Percentiles rank a stretch among this genome's conserved stretches.
phyloP scores from a whole-genome alignment of 2,329 filamentous ascomycete genomes.

The Ascosphaera aggregata region DNA sequence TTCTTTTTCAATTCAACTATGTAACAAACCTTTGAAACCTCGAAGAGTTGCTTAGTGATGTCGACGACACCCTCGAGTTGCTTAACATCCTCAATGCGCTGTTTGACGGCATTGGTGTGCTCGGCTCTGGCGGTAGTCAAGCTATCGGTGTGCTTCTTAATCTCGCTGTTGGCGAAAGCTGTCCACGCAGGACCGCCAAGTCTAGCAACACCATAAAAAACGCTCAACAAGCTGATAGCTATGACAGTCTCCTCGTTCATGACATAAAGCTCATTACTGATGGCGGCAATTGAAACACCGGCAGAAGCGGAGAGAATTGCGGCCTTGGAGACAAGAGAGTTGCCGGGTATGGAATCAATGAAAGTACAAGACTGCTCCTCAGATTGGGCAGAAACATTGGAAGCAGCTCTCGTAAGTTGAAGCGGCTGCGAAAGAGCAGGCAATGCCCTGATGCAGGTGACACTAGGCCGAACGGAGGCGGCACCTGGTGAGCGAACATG shows the following conservation, averaged over 20 bases:
- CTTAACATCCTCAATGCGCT: slow-evolving; percentile 80
- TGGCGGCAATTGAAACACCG: slow-evolving; percentile 75
- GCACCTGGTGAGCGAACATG: slow-evolving; percentile 40
- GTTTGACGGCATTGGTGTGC: slow-evolving; percentile 89
- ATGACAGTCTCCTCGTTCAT: slow-evolving; percentile 98
- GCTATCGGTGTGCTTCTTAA: slow-evolving; percentile 82
- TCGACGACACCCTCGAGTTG: slow-evolving; percentile 89
- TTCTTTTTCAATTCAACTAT: background rate
- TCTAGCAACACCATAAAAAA: slow-evolving; percentile 83
- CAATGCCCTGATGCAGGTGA: slow-evolving; percentile 45
- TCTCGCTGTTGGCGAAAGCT: slow-evolving; percentile 76
- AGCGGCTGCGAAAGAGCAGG: slow-evolving; percentile 50
- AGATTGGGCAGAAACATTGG: slow-evolving; percentile 76
- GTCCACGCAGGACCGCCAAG: slow-evolving; percentile 82
- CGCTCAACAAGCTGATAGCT: slow-evolving; percentile 72
- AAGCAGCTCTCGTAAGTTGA: slow-evolving; percentile 44
- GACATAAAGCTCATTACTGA: slow-evolving; percentile 99
- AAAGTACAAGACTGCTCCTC: slow-evolving; percentile 85
- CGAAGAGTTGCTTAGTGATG: slow-evolving; percentile 90
- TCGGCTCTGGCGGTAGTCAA: slow-evolving; percentile 83
- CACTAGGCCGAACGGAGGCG: slow-evolving; percentile 58
- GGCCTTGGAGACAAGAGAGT: slow-evolving; percentile 80
- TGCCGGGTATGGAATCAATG: slow-evolving; percentile 80
- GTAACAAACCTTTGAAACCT: slow-evolving; percentile 72
- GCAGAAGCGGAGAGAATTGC: slow-evolving; percentile 87